A percentile compares a stretch with the other conserved stretches of the same genome.
Conservation (phyloP, 75 land plant genomes). For the Picea sitchensis region DNA sequence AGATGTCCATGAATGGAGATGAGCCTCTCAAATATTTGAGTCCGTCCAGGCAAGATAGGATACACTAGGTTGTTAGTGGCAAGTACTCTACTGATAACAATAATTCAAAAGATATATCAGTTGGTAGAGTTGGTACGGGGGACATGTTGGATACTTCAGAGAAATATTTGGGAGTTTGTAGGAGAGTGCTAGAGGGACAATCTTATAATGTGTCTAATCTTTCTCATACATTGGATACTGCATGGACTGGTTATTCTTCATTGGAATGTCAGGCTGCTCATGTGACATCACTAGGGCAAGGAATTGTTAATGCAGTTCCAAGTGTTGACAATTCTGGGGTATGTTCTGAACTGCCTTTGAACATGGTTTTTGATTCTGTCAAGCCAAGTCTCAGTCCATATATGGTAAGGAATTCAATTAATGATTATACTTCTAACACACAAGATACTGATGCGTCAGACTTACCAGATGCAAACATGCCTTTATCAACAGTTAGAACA, state of each 20-base stretch:
- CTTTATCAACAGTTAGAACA: no score
- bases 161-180: neutral
- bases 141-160: no score
- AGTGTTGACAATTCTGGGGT: neutral
- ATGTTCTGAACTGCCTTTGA: neutral
- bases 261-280: neutral
- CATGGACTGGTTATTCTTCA: no score
- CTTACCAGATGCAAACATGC: neutral
- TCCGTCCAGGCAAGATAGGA: neutral
- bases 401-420: neutral
- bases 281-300: neutral
- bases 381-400: neutral
- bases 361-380: no score
- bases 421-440: neutral
- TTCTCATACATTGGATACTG: no score
- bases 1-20: neutral
- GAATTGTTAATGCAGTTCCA: no score
- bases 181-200: neutral
- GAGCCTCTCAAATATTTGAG: neutral
- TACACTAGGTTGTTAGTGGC: neutral
- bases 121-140: neutral
- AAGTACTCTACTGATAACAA: neutral
- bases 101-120: neutral
- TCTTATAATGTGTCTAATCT: constrained; percentile 6
- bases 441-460: neutral